Evolutionary conservation across 179 eudicot genomes (phyloP).

Genomic region (Sideroxylon spinosum): DNA sequence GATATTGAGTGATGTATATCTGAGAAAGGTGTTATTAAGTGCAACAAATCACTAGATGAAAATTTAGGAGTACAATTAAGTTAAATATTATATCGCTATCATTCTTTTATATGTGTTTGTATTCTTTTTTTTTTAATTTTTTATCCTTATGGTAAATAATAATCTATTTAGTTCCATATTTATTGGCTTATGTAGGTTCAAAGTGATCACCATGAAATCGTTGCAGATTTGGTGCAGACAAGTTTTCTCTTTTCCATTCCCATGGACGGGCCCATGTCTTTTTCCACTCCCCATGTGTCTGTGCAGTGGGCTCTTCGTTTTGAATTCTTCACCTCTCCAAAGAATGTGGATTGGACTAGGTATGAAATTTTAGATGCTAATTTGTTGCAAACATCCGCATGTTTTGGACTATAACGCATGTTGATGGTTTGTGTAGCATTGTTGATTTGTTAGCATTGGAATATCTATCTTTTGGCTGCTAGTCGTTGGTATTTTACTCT

Average conservation of each 20-base stretch:
- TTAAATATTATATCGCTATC: neutral
- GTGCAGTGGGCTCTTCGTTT: slow-evolving; percentile 88
- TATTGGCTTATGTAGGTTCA: slow-evolving; percentile 46
- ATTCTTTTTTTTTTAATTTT: neutral
- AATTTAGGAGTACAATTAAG: neutral
- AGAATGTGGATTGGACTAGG: slow-evolving; percentile 84
- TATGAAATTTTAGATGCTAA: slow-evolving; percentile 22
- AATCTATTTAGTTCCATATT: neutral
- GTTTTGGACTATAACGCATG: neutral
- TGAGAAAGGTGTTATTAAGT: neutral
- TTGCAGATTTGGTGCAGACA: slow-evolving; percentile 86
- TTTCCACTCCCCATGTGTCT: slow-evolving; percentile 71
- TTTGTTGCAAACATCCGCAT: neutral
- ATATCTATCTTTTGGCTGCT: slow-evolving; percentile 1
- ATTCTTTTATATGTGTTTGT: neutral
- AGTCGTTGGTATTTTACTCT: neutral
- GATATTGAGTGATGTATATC: neutral
- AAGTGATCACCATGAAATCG: slow-evolving; percentile 80
- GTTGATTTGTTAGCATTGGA: neutral
- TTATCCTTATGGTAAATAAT: neutral
- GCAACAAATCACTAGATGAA: neutral
- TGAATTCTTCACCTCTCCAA: slow-evolving; percentile 81
- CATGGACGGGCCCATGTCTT: slow-evolving; percentile 91
- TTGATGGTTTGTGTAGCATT: neutral
- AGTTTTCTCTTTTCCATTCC: slow-evolving; percentile 90